Base-by-base conservation (phyloP, 106 monocot species). In the Dendrobium huoshanense region DNA sequence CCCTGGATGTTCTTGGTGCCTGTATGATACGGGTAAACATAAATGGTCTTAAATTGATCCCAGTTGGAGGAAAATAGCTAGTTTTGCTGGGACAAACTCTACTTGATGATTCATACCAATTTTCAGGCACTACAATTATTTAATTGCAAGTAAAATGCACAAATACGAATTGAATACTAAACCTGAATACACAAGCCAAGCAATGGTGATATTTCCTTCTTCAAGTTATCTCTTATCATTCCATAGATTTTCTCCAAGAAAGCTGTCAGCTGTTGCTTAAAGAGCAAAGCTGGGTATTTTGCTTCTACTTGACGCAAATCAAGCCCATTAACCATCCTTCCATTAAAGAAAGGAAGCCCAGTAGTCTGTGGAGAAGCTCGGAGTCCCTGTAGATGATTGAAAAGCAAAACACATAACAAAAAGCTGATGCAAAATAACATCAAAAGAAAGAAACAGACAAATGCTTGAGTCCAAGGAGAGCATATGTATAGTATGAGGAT, bases 111-210 rank as follows among this genome's bases (percentile, higher is more conserved):
- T 29, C 11, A 4, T 13, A 70, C 11, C 13, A 31, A 70, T 27
- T 70, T 70, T 70, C 7, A 70, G 10, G 2, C 29, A 29, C 24
- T 29, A 72, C 1, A 74, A 20, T 20, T 74, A 74, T 74, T 74
- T n/a, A 41, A 43, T 42, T 15, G 43, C 18, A 43, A 74, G 4
- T 20, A 41, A 42, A 74, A 42, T 44, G 74, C 18, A 74, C 27
- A 18, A 48, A 76, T 5, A 76, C 8, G 0, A 49, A 41, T 76
- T 76, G 24, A 27, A 49, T 4, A 43, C 5, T 27, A 45, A 83
- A 96, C 95, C 93, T 96, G 95, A 77, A 96, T 91, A 58, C 95
- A 91, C 77, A 89, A 82, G 49, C 85, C 88, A 77, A 95, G 93
- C 70, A 93, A 87, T 48, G 95, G 89, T 41, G 93, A 91, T 78